Evolutionary conservation across 805 yeast species (phyloP).

Genomic region (Yarrowia sp.): DNA sequence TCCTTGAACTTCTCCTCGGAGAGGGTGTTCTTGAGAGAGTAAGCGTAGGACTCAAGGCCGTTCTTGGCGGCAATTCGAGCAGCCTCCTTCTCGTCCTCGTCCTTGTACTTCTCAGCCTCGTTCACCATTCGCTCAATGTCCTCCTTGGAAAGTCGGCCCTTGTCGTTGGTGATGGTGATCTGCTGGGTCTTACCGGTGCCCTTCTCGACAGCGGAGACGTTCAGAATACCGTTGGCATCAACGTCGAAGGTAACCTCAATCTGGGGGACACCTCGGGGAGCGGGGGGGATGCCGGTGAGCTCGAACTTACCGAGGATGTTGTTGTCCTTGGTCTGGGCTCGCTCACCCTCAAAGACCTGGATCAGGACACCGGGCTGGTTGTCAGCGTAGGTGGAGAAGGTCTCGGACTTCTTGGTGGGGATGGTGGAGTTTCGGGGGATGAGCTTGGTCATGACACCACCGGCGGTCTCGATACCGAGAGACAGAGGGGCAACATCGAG

Average conservation of each 20-base stretch:
- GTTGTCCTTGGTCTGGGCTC: conserved; percentile 94
- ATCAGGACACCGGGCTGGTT: conserved; percentile 98
- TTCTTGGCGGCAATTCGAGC: conserved; percentile 90
- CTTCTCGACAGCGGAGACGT: conserved; percentile 94
- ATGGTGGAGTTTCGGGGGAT: conserved; percentile 98
- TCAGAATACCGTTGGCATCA: conserved; percentile 96
- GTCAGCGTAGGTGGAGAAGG: conserved; percentile 94
- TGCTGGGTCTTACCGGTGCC: conserved; percentile 97
- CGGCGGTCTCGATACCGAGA: conserved; percentile 97
- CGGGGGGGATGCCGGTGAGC: conserved; percentile 95
- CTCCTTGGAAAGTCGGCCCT: conserved; percentile 97
- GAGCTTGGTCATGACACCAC: conserved; percentile 98
- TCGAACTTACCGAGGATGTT: conserved; percentile 96
- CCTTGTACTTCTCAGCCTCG: conserved; percentile 97
- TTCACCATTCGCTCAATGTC: conserved; percentile 97
- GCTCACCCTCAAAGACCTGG: conserved; percentile 98
- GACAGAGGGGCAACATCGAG: conserved; percentile 98
- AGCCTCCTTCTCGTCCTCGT: conserved; percentile 94
- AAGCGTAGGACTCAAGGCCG: conserved; percentile 91
- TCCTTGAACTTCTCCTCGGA: conserved; percentile 74
- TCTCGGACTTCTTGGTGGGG: conserved; percentile 96
- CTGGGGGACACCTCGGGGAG: conserved; percentile 98
- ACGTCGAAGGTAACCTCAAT: conserved; percentile 95
- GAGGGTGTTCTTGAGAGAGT: conserved; percentile 83
- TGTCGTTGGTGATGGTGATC: conserved; percentile 97